Base-by-base conservation (phyloP, 2,329 filamentous ascomycete species). In the Phialophora verrucosa region DNA sequence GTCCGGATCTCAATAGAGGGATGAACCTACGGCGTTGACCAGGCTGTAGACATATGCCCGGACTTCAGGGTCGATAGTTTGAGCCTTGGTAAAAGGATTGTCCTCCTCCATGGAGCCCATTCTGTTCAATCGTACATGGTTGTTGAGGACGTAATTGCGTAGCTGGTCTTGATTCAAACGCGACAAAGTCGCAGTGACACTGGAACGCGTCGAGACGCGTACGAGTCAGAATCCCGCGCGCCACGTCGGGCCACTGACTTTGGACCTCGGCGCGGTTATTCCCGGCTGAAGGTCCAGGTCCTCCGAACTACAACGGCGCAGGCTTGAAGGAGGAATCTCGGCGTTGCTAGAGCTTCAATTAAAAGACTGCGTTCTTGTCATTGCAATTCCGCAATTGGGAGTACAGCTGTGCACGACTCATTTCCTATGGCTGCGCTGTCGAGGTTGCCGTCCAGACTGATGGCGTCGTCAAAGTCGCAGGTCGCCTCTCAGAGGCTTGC, bases 31-130 rank as follows among this genome's bases (percentile, higher is more conserved):
- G 68, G 95, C 95, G 75, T 93, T 94, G 70, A 97, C 91, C 35
- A 99, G 88, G 81, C 92, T 96, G 81, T 91, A 94, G 75, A 99
- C 89, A 80, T 97, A 92, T 31, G 93, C 93, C 76, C 93, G 90
- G 74, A 97, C 92, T 82, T 97, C 92, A 50, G 93, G 92, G 77
- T 98, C 93, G 64, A 98, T 91, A 66, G 90, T 83, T 72, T 81
- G 76, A 63, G 81, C 79, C 75, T 81, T 83, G 69, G 82, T 81
- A 75, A 78, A 75, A 61, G 76, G 76, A 44, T 74, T 73, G 66
- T 81, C 78, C 64, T 78, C 74, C 64, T 81, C 80, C 80, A 82
- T 82, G 8, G 62, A 56, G 56, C 54, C 53, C 49, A 56, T 53
- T 2, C 12, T 59, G 20, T 42, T 49, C 50, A 49, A 44, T 62